Evolutionary conservation across 768 basidiomycete species (phyloP).

Genomic region (Pleurotus ostreatus): DNA sequence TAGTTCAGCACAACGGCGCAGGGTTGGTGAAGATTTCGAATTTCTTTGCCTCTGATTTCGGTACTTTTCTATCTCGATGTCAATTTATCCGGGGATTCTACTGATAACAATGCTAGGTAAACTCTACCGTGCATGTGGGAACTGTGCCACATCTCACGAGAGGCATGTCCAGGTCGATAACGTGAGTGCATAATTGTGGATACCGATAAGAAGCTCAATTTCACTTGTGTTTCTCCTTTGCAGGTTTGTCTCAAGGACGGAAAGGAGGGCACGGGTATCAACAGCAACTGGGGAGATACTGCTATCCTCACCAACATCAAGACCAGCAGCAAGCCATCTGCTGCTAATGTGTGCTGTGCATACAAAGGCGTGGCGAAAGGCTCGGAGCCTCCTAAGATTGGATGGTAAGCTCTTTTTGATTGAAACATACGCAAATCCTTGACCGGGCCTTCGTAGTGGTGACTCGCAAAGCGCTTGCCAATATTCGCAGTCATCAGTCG

Average conservation of each 20-base stretch:
- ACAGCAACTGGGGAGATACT: slow-evolving; percentile 25
- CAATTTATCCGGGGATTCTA: too few relatives aligned
- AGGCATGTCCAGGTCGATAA: slow-evolving; percentile 23
- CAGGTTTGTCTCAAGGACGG: slow-evolving; percentile 21
- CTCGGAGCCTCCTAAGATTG: slow-evolving; percentile 23
- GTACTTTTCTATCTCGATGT: slow-evolving; percentile 5
- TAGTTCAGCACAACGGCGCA: slow-evolving; percentile 26
- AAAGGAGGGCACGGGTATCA: slow-evolving; percentile 22
- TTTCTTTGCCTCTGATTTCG: slow-evolving; percentile 24
- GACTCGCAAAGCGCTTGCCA: slow-evolving; percentile 20
- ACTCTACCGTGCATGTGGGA: slow-evolving; percentile 25
- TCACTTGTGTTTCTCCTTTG: too few relatives aligned
- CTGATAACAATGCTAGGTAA: slow-evolving; percentile 14
- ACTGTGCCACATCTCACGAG: slow-evolving; percentile 19
- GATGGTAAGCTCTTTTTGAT: slow-evolving; percentile 17
- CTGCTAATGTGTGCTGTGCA: slow-evolving; percentile 22
- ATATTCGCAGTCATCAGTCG: slow-evolving; percentile 19
- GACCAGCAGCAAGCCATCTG: slow-evolving; percentile 22
- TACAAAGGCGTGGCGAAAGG: slow-evolving; percentile 20
- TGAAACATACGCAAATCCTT: background rate
- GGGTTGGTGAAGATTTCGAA: slow-evolving; percentile 20
- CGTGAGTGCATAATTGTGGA: slow-evolving; percentile 8
- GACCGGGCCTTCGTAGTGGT: slow-evolving; percentile 12
- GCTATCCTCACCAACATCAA: slow-evolving; percentile 20
- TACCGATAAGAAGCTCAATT: background rate